Conservation (phyloP, 2,329 filamentous ascomycete species). For the Monilinia laxa region DNA sequence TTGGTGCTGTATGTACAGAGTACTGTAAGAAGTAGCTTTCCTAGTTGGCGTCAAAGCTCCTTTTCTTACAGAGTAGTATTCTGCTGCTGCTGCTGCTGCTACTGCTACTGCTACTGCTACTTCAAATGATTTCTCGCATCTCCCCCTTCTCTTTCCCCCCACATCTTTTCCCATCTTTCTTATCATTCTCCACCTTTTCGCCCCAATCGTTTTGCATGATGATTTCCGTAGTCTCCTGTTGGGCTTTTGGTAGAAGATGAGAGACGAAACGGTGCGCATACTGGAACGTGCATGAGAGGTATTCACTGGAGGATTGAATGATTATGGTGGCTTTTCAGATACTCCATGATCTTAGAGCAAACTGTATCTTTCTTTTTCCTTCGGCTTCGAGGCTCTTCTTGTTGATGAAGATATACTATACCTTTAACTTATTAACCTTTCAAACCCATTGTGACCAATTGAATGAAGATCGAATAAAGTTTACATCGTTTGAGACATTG, state of each 20-base stretch:
- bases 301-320: not conserved
- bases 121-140: not conserved
- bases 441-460: not conserved
- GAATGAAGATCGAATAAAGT: conserved; percentile 1
- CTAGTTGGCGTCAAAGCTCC: conserved; percentile 15
- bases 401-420: not conserved
- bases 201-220: not conserved
- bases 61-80: too few species aligned
- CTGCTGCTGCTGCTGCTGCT: not conserved
- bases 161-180: not conserved
- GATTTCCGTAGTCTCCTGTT: not conserved
- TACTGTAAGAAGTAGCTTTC: not conserved
- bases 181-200: not conserved
- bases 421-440: too few species aligned
- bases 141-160: too few species aligned
- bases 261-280: not conserved
- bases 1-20: too few species aligned
- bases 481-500: conserved; percentile 4
- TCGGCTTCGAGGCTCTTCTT: not conserved
- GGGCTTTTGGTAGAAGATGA: not conserved
- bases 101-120: not conserved
- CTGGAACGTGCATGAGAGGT: not conserved
- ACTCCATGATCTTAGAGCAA: too few species aligned
- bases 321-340: too few species aligned
- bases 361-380: not conserved